Evolutionary conservation across 2,329 filamentous ascomycete species (phyloP).

Genomic region (Colletotrichum gloeosporioides): DNA sequence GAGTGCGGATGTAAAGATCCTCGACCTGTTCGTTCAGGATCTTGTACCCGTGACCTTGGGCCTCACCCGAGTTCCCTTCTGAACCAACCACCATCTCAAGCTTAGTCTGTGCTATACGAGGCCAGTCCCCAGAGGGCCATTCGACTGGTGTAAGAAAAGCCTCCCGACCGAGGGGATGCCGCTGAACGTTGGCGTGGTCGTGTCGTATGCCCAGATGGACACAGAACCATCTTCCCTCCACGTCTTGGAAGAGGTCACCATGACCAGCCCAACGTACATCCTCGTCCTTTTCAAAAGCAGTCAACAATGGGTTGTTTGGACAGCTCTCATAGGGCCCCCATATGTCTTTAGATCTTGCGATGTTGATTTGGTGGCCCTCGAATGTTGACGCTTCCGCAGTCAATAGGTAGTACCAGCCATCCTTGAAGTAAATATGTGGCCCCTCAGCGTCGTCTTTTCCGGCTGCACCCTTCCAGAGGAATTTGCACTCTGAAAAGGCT

Average conservation of each 20-base stretch:
- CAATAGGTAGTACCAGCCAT: conserved; percentile 41
- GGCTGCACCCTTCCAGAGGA: neutral
- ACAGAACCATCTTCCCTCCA: neutral
- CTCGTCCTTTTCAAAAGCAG: neutral
- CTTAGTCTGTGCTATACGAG: neutral
- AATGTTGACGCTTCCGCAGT: conserved; percentile 44
- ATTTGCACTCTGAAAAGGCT: conserved; percentile 22
- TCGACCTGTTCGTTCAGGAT: neutral
- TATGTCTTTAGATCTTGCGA: conserved; percentile 24
- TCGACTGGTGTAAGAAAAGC: neutral
- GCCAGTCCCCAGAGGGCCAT: neutral
- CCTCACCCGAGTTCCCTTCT: neutral
- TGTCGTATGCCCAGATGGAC: neutral
- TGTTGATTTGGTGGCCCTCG: conserved; percentile 28
- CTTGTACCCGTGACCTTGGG: neutral
- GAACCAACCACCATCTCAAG: neutral
- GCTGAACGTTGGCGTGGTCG: neutral
- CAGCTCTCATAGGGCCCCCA: conserved; percentile 22
- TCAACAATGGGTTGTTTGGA: neutral
- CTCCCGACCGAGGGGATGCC: neutral
- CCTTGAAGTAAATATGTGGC: conserved; percentile 30
- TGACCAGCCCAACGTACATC: neutral
- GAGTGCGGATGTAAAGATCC: neutral
- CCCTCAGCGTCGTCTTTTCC: conserved; percentile 32
- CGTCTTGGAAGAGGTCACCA: neutral